Base-by-base conservation (phyloP, 805 yeast species). In the Yarrowia sp. region DNA sequence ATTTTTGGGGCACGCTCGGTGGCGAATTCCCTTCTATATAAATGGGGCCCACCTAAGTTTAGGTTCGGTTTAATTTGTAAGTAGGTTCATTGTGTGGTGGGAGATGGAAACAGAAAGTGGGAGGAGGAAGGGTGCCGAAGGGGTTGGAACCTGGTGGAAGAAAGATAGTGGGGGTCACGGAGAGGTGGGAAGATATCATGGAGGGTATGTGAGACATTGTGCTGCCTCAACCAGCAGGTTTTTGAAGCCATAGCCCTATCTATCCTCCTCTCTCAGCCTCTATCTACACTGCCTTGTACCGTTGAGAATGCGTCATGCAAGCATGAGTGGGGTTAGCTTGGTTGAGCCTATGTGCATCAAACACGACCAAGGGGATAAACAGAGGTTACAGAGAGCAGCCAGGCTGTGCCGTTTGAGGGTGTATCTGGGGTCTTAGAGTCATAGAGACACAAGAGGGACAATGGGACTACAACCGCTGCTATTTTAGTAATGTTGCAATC, bases 251-350 rank as follows among this genome's bases (percentile, higher is more conserved):
- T 26, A 26, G 40, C 40, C 2, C 1, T 38, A 9, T 38, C 40
- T 10, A 38, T 38, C 8, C 40, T 2, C 3, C 40, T 38, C 40
- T 38, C 10, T 10, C 3, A 38, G 40, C 40, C 40, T 9, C 40
- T 38, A 38, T 52, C 19, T 53, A 53, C 59, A 53, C 59, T 40
- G 59, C 59, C 59, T 53, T 40, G 59, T 53, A 19, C 59, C 59
- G 59, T 53, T 53, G 59, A 38, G 32, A 14, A 45, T 59, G 65
- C 52, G 65, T 59, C 65, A 59, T 59, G 65, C 52, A 59, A 4
- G 65, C 65, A 59, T 45, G 65, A 59, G 65, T 59, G 65, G 65
- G 65, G 65, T 58, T 58, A 55, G 46, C 58, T 52, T 52, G 42
- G 42, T n/a, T 56, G 22, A 40, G 45, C 36, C 59, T 19, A 38